Percentiles rank a stretch among this genome's conserved stretches.
phyloP scores from a whole-genome alignment of 1,284 basidiomycete genomes.

The Boletus semigastroideus region DNA sequence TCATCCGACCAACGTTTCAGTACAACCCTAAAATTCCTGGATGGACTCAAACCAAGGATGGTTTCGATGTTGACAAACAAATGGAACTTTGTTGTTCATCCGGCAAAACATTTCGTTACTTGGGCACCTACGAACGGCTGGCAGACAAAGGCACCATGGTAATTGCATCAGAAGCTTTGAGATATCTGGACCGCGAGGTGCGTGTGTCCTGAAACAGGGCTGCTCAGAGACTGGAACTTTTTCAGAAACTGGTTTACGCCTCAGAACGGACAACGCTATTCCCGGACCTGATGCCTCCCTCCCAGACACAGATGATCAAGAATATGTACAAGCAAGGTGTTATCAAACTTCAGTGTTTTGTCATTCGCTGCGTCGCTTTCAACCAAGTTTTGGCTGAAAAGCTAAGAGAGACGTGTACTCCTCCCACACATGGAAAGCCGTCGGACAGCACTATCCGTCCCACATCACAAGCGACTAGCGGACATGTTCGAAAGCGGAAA shows the following conservation, averaged over 20 bases:
- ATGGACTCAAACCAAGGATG: slow-evolving; percentile 16
- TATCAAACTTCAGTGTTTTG: slow-evolving; percentile 31
- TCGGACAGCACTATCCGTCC: not conserved
- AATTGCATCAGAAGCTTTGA: slow-evolving; percentile 14
- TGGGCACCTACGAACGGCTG: slow-evolving; percentile 31
- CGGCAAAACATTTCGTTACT: slow-evolving; percentile 11
- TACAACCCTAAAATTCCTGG: slow-evolving; percentile 26
- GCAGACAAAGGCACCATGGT: slow-evolving; percentile 9
- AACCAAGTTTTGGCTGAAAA: slow-evolving; percentile 17
- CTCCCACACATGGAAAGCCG: not conserved
- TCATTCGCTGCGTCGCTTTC: slow-evolving; percentile 23
- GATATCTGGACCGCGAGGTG: slow-evolving; percentile 12
- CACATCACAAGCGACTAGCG: not conserved
- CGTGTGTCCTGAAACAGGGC: not conserved
- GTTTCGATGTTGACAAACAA: slow-evolving; percentile 15
- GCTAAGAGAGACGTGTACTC: slow-evolving; percentile 6
- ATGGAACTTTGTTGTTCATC: slow-evolving; percentile 23
- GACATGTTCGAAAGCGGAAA: slow-evolving; percentile 17
- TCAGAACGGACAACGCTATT: slow-evolving; percentile 20
- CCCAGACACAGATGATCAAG: slow-evolving; percentile 27
- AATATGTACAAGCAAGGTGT: slow-evolving; percentile 31
- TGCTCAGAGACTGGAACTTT: slow-evolving; percentile 1
- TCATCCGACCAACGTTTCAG: slow-evolving; percentile 22
- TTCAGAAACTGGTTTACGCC: slow-evolving; percentile 17
- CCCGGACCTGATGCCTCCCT: slow-evolving; percentile 26